Evolutionary conservation across 2,329 filamentous ascomycete species (phyloP).

Genomic region (Colletotrichum salicis): DNA sequence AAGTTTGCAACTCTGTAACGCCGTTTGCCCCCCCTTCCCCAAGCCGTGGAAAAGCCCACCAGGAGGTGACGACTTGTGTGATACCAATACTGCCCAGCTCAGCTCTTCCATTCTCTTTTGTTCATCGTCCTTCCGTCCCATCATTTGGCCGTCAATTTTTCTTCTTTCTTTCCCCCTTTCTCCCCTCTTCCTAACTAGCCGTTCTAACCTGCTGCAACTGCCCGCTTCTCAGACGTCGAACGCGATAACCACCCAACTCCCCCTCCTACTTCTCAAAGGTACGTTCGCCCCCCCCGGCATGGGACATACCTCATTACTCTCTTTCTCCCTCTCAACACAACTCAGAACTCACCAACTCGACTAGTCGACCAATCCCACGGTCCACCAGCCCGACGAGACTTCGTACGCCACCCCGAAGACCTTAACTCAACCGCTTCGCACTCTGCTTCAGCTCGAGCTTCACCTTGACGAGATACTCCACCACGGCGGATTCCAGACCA

Average conservation of each 20-base stretch:
- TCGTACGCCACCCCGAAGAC: not conserved
- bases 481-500: slow-evolving; percentile 16
- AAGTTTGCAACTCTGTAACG: slow-evolving; percentile 36
- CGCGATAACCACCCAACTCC: slow-evolving; percentile 17
- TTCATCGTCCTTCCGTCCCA: slow-evolving; percentile 32
- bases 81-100: slow-evolving; percentile 29
- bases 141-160: not conserved
- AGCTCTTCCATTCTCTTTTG: slow-evolving; percentile 10
- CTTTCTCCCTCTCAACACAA: not conserved
- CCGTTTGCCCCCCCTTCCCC: slow-evolving; percentile 22
- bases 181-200: slow-evolving; percentile 4
- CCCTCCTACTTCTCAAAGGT: not conserved
- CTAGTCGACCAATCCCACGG: not conserved
- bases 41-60: slow-evolving; percentile 3
- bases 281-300: not conserved
- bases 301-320: not conserved
- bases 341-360: not conserved
- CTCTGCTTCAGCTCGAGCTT: slow-evolving; percentile 8
- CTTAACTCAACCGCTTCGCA: not conserved
- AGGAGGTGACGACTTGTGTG: slow-evolving; percentile 23
- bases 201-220: not conserved
- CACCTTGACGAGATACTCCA: slow-evolving; percentile 16
- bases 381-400: not conserved
- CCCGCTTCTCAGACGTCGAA: slow-evolving; percentile 13
- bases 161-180: not conserved